These are phyloP conservation scores for Aspergillus sp. DNA, from an alignment of 2,329 filamentous ascomycete species.

Conservation along the genomic window DNA sequence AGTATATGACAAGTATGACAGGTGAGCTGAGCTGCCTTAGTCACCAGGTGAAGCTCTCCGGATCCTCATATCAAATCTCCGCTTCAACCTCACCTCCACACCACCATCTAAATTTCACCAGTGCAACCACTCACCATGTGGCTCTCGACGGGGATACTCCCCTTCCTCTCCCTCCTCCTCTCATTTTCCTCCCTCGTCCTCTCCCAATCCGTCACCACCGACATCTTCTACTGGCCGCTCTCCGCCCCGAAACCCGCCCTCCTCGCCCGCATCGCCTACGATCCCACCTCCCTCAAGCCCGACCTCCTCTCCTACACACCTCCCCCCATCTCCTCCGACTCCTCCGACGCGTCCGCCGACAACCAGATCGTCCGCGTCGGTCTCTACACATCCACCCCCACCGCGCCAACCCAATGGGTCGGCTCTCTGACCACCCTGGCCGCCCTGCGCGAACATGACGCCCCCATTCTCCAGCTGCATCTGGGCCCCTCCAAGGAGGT, in stretches of 20 bases:
- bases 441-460: slow-evolving; percentile 26
- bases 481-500: slow-evolving; percentile 36
- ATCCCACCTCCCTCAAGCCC: slow-evolving; percentile 35
- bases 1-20: no score
- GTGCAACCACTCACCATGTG: slow-evolving; percentile 12
- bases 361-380: slow-evolving; percentile 53
- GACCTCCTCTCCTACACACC: slow-evolving; percentile 40
- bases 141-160: slow-evolving; percentile 3
- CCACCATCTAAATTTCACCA: not conserved
- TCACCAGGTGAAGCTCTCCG: no score
- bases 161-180: slow-evolving; percentile 15
- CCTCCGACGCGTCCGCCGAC: slow-evolving; percentile 41
- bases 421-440: slow-evolving; percentile 40
- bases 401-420: slow-evolving; percentile 38
- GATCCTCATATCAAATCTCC: no score
- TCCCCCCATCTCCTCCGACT: slow-evolving; percentile 20
- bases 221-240: slow-evolving; percentile 41
- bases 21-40: no score
- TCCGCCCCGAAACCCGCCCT: slow-evolving; percentile 30
- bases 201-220: slow-evolving; percentile 22
- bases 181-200: slow-evolving; percentile 13
- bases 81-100: not conserved
- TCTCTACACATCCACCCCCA: slow-evolving; percentile 42
- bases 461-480: slow-evolving; percentile 40
- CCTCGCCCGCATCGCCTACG: slow-evolving; percentile 43